A percentile compares a stretch with the other conserved stretches of the same genome.
Conservation (phyloP, 139 green algal genomes). For the Tetradesmus obliquus region DNA sequence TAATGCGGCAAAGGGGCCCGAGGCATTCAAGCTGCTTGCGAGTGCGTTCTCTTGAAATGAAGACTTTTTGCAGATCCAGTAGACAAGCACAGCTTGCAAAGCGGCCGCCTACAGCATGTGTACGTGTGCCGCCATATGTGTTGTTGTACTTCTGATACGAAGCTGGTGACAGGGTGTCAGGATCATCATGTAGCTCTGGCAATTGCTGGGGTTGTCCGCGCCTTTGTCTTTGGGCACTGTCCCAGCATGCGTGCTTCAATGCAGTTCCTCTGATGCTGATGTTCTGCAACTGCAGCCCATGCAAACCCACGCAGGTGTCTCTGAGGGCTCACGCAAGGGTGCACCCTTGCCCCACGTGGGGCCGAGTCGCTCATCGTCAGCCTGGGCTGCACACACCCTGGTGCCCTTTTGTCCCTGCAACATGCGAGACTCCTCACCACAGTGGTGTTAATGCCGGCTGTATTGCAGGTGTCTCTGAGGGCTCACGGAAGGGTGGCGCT, state of each 20-base stretch:
- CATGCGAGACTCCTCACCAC: not conserved
- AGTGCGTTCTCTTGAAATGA: not conserved
- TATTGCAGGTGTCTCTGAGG: constrained; percentile 5
- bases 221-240: too few species aligned
- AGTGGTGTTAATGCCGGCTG: not conserved
- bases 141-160: too few species aligned
- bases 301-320: not conserved
- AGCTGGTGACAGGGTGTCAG: too few species aligned
- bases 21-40: constrained; percentile 53
- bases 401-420: not conserved
- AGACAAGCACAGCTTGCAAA: too few species aligned
- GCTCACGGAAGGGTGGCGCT: not conserved
- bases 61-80: not conserved
- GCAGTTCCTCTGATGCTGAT: too few species aligned
- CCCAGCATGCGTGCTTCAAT: too few species aligned
- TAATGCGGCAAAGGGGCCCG: constrained; percentile 44
- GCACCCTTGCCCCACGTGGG: not conserved
- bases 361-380: constrained; percentile 17
- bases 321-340: not conserved
- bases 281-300: too few species aligned
- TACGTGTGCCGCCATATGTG: too few species aligned
- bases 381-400: constrained; percentile 56
- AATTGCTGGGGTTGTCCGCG: too few species aligned
- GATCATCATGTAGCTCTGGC: too few species aligned
- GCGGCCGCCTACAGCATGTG: too few species aligned